Conservation (phyloP, 116 monocot species). For the Papilionanthe hybrid region DNA sequence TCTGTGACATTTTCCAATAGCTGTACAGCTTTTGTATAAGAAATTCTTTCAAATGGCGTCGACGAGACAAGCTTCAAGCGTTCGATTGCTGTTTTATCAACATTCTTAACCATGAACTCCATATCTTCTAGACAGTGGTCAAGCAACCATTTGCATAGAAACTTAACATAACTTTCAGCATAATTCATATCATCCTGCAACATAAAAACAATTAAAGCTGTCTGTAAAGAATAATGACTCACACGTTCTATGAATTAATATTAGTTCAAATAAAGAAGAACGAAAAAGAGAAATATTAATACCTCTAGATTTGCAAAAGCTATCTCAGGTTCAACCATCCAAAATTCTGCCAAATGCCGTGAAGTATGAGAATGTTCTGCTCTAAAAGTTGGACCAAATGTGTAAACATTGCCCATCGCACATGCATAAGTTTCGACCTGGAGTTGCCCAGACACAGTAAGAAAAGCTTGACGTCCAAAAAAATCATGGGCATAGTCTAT, state of each 20-base stretch:
- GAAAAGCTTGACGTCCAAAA: slow-evolving; percentile 88
- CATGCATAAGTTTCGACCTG: slow-evolving; percentile 95
- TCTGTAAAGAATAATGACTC: background rate
- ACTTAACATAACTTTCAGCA: slow-evolving; percentile 82
- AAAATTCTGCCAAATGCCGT: slow-evolving; percentile 92
- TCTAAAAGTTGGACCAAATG: slow-evolving; percentile 95
- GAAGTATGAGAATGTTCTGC: slow-evolving; percentile 96
- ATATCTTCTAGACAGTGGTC: slow-evolving; percentile 77
- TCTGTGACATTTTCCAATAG: slow-evolving; percentile 63
- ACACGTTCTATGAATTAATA: background rate
- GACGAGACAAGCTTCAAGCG: slow-evolving; percentile 76
- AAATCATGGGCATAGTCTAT: slow-evolving; percentile 78
- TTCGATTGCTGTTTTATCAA: slow-evolving; percentile 77
- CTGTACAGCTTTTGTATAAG: slow-evolving; percentile 78
- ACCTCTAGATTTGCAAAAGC: slow-evolving; percentile 93
- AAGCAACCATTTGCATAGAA: slow-evolving; percentile 88
- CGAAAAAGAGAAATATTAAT: background rate
- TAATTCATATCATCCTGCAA: slow-evolving; percentile 91
- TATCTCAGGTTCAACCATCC: slow-evolving; percentile 98
- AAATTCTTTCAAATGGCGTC: slow-evolving; percentile 64
- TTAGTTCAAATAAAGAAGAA: background rate
- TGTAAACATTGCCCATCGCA: slow-evolving; percentile 90
- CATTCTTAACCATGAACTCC: slow-evolving; percentile 89
- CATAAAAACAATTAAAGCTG: background rate
- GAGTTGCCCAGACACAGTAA: slow-evolving; percentile 92